Evolutionary conservation across 176 grass and related monocot genomes (phyloP).

Genomic region (Musa troglodytarum): DNA sequence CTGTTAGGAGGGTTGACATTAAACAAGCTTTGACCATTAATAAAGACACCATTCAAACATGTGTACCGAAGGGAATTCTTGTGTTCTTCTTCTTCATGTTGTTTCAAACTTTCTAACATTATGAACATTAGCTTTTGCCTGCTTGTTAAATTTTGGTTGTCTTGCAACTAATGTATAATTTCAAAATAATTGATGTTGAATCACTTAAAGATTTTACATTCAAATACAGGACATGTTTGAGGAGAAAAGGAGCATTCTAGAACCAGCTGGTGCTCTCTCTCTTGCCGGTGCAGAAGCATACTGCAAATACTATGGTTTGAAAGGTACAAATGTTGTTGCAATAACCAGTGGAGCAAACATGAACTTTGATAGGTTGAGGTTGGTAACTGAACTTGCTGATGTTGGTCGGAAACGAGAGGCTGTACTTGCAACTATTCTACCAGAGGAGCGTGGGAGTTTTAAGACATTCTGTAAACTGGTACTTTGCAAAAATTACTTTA

Average conservation of each 20-base stretch:
- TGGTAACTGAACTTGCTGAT: conserved; percentile 95
- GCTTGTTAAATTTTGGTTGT: neutral
- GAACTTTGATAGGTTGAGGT: conserved; percentile 90
- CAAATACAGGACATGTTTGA: conserved; percentile 89
- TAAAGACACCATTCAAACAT: no score
- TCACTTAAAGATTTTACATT: conserved; percentile 17
- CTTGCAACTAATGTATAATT: neutral
- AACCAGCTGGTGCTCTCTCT: conserved; percentile 86
- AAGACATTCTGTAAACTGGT: conserved; percentile 79
- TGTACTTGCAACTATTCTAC: conserved; percentile 73
- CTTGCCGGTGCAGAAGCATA: conserved; percentile 91
- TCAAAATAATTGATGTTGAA: neutral
- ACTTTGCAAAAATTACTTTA: neutral
- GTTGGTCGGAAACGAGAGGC: conserved; percentile 87
- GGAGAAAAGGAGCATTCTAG: conserved; percentile 96
- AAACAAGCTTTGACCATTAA: no score
- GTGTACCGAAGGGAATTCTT: no score
- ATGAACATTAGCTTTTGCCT: no score
- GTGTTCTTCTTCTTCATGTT: no score
- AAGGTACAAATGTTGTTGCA: conserved; percentile 77
- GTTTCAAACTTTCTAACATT: no score
- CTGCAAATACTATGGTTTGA: conserved; percentile 80
- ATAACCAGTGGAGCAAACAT: conserved; percentile 97
- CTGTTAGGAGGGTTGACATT: no score
- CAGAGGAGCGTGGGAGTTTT: conserved; percentile 80